These are phyloP conservation scores for Aspergillus sp. DNA, from an alignment of 2,329 filamentous ascomycete genomes.

Conservation along the genomic window DNA sequence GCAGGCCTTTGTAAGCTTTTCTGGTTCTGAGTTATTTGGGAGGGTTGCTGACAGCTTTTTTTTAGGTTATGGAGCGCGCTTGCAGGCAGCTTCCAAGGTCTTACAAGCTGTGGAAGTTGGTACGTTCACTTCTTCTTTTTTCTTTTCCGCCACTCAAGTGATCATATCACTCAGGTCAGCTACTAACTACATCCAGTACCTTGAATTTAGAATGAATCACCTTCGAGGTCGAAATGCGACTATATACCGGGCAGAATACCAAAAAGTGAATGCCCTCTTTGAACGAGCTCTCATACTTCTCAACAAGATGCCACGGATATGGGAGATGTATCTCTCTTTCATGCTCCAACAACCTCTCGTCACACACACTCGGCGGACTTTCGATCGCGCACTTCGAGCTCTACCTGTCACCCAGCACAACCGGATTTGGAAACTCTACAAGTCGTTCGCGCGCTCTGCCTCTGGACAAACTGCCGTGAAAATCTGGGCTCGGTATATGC, in stretches of 20 bases:
- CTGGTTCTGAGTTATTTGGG: not conserved
- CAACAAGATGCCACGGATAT: constrained; percentile 98
- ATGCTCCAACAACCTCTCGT: constrained; percentile 87
- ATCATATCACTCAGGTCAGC: constrained; percentile 4
- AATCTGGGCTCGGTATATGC: constrained; percentile 94
- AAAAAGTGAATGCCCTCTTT: constrained; percentile 92
- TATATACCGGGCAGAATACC: constrained; percentile 72
- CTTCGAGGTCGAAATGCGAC: constrained; percentile 78
- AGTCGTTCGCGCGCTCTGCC: constrained; percentile 84
- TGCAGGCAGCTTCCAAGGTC: constrained; percentile 86
- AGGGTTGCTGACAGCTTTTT: constrained; percentile 4
- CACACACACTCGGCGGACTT: constrained; percentile 77
- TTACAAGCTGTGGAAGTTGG: constrained; percentile 98
- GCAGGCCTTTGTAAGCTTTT: constrained; percentile 63
- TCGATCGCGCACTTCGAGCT: constrained; percentile 86
- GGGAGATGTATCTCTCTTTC: constrained; percentile 95
- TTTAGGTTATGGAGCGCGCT: constrained; percentile 75
- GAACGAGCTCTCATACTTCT: constrained; percentile 87
- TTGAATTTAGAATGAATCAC: constrained; percentile 77
- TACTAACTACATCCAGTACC: constrained; percentile 56
- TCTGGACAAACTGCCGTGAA: constrained; percentile 86
- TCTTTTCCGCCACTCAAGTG: constrained; percentile 1
- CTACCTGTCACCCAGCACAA: constrained; percentile 93
- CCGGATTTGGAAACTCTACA: constrained; percentile 88
- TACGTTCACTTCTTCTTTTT: constrained; percentile 31